Evolutionary conservation across 257 asterid species (phyloP).

Genomic region (Ilex asprella): DNA sequence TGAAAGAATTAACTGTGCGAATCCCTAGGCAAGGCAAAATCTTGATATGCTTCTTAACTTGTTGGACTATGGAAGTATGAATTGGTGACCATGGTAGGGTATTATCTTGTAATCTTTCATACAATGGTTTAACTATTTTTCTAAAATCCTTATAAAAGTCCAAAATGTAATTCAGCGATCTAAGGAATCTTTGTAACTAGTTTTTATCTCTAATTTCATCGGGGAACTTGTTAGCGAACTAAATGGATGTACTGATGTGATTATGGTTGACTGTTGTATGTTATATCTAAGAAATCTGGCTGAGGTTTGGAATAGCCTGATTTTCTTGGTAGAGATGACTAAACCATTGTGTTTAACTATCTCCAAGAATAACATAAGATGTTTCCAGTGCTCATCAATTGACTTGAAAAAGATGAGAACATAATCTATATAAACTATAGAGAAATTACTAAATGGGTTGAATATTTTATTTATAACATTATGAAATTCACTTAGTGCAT

Average conservation of each 20-base stretch:
- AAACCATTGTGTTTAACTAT: neutral
- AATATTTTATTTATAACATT: too few relatives aligned
- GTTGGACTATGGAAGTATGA: neutral
- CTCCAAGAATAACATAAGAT: neutral
- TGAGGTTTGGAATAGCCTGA: neutral
- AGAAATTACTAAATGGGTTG: too few relatives aligned
- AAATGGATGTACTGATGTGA: neutral
- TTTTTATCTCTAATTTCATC: neutral
- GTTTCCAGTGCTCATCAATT: neutral
- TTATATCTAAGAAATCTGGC: neutral
- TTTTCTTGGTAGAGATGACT: neutral
- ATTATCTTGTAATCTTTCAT: neutral
- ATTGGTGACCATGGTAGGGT: neutral
- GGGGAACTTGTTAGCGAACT: neutral
- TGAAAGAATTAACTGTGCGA: neutral
- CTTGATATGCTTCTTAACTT: neutral
- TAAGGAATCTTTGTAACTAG: too few relatives aligned
- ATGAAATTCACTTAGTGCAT: too few relatives aligned
- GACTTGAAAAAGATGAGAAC: too few relatives aligned
- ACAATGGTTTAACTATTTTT: too few relatives aligned
- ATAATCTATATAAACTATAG: neutral
- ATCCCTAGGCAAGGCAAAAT: neutral
- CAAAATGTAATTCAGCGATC: neutral
- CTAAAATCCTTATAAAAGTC: too few relatives aligned
- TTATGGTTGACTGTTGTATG: neutral